A percentile compares a stretch with the other conserved stretches of the same genome.
Conservation (phyloP, 768 basidiomycete species). For the Dioszegia hungarica region DNA sequence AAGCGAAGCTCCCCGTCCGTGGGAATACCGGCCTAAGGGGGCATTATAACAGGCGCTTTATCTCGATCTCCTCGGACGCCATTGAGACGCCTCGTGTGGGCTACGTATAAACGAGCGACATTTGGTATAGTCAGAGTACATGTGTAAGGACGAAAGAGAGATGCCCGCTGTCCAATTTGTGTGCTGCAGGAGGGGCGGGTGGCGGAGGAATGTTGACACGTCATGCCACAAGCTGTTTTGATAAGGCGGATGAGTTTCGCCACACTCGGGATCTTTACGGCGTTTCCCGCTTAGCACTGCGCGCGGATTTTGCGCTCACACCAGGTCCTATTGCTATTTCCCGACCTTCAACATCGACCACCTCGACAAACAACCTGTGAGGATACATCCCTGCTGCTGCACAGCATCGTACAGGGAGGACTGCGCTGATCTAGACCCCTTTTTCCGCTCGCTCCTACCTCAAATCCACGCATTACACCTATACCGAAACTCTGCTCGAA, state of each 20-base stretch:
- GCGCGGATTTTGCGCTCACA: neutral
- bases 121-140: slow-evolving; percentile 35
- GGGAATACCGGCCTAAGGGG: slow-evolving; percentile 7
- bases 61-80: slow-evolving; percentile 32
- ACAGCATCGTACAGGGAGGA: neutral
- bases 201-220: too few species aligned
- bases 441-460: neutral
- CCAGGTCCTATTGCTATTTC: neutral
- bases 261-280: neutral
- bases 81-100: slow-evolving; percentile 17
- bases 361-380: neutral
- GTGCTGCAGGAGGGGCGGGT: neutral
- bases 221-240: neutral
- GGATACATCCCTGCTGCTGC: too few species aligned
- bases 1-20: slow-evolving; percentile 31
- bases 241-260: slow-evolving; percentile 10
- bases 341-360: neutral
- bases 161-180: neutral
- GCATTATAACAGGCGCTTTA: slow-evolving; percentile 28
- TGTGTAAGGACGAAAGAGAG: slow-evolving; percentile 29
- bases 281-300: neutral
- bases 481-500: slow-evolving; percentile 6
- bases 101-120: slow-evolving; percentile 4
- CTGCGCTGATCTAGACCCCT: slow-evolving; percentile 11
- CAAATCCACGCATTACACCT: neutral